A percentile compares a stretch with the other conserved stretches of the same genome.
These are phyloP conservation scores for Trichoderma sp. DNA, from an alignment of 2,329 filamentous ascomycete species.

Conservation along the genomic window DNA sequence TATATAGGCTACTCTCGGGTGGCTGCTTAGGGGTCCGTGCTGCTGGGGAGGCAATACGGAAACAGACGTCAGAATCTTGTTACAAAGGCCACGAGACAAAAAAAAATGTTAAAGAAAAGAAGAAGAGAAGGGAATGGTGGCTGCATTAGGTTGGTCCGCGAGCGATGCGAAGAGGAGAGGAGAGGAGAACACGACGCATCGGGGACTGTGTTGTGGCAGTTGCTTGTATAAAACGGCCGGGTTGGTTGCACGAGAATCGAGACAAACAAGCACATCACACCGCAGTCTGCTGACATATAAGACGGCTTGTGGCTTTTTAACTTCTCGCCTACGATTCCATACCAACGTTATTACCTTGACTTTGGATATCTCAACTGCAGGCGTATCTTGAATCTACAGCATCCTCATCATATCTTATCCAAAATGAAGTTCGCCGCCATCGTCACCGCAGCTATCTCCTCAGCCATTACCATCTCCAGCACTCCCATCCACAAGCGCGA, in stretches of 20 bases:
- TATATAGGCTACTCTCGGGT: not conserved
- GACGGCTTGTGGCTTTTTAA: not conserved
- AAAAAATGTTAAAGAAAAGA: not conserved
- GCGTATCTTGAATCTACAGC: not conserved
- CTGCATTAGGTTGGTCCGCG: slow-evolving; percentile 10
- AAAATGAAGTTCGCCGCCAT: slow-evolving; percentile 33
- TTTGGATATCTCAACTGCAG: not conserved
- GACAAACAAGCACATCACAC: not conserved
- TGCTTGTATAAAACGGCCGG: not conserved
- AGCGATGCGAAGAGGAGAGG: not conserved
- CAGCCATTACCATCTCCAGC: slow-evolving; percentile 26
- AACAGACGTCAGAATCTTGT: slow-evolving; percentile 3
- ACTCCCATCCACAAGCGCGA: slow-evolving; percentile 40
- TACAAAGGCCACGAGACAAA: not conserved
- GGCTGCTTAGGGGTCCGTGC: slow-evolving; percentile 3
- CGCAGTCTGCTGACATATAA: not conserved
- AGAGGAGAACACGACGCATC: not conserved
- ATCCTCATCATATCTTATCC: not conserved
- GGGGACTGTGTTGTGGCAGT: not conserved
- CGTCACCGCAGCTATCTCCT: slow-evolving; percentile 23
- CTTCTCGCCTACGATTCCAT: not conserved
- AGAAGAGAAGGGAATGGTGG: not conserved
- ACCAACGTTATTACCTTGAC: not conserved
- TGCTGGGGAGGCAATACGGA: slow-evolving; percentile 1
- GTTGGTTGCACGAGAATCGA: not conserved